Evolutionary conservation across 2,329 filamentous ascomycete genomes (phyloP), one percentile per base, ranked within the genome.

Genomic region (Talaromyces sp.): DNA sequence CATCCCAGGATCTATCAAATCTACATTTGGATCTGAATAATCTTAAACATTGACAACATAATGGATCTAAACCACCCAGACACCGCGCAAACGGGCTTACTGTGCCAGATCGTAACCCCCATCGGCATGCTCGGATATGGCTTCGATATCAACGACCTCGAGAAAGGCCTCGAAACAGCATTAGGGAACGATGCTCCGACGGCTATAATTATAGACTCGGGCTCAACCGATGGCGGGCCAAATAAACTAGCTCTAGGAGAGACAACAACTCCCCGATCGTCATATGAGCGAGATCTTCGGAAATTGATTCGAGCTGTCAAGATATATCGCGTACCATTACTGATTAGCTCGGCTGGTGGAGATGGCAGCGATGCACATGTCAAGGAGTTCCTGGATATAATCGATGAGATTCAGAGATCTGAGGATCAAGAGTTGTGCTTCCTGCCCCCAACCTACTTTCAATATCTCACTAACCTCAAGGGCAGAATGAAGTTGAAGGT

Each of bases 81-180:
- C 19, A 45, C 43, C 9, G 43, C 22, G n/a, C n/a, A 45, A 10
- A 7, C n/a, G 5, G 19, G 43, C 43, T 45, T 45, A 22, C 43
- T 45, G 6, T 45, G 43, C 43, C 43, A 45, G 45, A 63, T 84
- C 50, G 67, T 83, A 2, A 79, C 82, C 0, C 82, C 82, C 0
- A 76, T 83, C 2, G 82, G 81, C 45, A 83, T 82, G 79, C 69
- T 84, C 10, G 81, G 82, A 5, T 84, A 82, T 61, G 82, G 82
- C 43, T 41, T 66, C 22, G 31, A 77, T 82, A 41, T 70, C 80
- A 64, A 75, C 78, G 43, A 65, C 65, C 0, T 70, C 74, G 54
- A 83, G 81, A 61, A 81, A 81, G 33, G 77, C 81, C 43, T 70
- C 80, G 63, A 75, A 77, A 45, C 22, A 45, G 3, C 43, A 19